Evolutionary conservation across 2,329 filamentous ascomycete genomes (phyloP).

Genomic region (Xylaria sp.): DNA sequence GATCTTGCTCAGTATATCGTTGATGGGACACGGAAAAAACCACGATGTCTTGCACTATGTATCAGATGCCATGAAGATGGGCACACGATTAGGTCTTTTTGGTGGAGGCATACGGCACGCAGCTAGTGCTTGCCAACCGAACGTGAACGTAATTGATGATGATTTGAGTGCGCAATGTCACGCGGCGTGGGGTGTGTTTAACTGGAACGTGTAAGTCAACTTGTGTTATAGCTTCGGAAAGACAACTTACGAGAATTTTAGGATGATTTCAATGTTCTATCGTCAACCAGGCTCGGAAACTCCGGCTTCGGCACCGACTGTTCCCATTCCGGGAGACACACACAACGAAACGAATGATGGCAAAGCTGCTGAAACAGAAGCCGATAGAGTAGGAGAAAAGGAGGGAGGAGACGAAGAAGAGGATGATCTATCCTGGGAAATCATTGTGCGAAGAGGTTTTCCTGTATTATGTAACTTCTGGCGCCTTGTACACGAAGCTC

Average conservation of each 20-base stretch:
- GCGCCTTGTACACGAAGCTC: constrained; percentile 51
- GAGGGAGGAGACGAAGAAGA: neutral
- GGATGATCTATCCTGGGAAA: neutral
- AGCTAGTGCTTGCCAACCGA: neutral
- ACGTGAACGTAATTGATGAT: neutral
- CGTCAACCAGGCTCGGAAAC: constrained; percentile 48
- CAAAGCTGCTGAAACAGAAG: neutral
- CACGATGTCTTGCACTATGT: constrained; percentile 49
- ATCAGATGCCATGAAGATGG: constrained; percentile 47
- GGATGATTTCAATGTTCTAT: constrained; percentile 49
- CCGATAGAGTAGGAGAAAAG: neutral
- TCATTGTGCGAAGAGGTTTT: constrained; percentile 43
- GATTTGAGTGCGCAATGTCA: constrained; percentile 27
- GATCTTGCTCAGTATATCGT: constrained; percentile 50
- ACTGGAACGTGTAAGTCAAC: constrained; percentile 52
- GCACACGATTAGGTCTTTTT: constrained; percentile 48
- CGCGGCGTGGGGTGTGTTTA: constrained; percentile 52
- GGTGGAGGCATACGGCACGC: constrained; percentile 30
- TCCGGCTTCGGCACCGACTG: constrained; percentile 38
- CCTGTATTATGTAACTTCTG: constrained; percentile 51
- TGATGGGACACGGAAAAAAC: constrained; percentile 51
- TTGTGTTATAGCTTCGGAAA: neutral
- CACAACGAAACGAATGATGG: neutral
- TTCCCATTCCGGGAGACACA: constrained; percentile 40
- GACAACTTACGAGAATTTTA: constrained; percentile 25